A percentile compares a stretch with the other conserved stretches of the same genome.
phyloP scores from a whole-genome alignment of 129 eudicot genomes.

The Tanacetum coccineum region DNA sequence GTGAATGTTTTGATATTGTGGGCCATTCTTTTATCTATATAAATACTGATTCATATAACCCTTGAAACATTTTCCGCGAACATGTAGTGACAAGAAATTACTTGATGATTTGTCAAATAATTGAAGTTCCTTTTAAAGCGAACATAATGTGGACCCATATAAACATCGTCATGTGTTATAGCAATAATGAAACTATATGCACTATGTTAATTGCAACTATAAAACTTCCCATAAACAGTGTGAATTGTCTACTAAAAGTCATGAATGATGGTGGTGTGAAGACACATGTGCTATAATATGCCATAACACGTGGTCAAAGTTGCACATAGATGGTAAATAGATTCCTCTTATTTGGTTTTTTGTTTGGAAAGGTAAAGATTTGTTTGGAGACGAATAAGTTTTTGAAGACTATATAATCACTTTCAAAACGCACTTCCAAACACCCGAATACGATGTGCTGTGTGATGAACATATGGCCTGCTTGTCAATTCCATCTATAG shows the following conservation, averaged over 20 bases:
- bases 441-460: too few relatives aligned
- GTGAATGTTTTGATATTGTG: constrained; percentile 2
- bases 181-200: neutral
- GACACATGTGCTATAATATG: too few relatives aligned
- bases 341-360: neutral
- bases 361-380: neutral
- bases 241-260: neutral
- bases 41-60: neutral
- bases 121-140: neutral
- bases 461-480: neutral
- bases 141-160: neutral
- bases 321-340: neutral
- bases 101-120: neutral
- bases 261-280: too few relatives aligned
- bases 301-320: too few relatives aligned
- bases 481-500: neutral
- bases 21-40: neutral
- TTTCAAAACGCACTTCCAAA: too few relatives aligned
- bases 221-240: neutral
- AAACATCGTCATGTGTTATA: neutral
- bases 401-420: too few relatives aligned
- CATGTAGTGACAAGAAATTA: neutral
- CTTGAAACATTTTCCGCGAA: neutral
- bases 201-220: neutral
- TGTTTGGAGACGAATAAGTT: too few relatives aligned